Evolutionary conservation across 805 yeast species (phyloP).

Genomic region (Millerozyma acaciae): DNA sequence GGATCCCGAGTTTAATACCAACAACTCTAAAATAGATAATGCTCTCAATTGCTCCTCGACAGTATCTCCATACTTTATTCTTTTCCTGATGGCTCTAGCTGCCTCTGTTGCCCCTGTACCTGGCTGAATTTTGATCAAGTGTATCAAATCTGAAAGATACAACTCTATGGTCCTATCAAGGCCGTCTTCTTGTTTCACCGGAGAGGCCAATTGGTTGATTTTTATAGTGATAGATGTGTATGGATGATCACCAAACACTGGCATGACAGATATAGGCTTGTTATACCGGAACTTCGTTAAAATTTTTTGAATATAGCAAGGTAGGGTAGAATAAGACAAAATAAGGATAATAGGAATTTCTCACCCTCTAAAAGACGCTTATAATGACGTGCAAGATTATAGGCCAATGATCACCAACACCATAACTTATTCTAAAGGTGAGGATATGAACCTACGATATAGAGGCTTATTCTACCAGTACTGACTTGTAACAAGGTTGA

Average conservation of each 20-base stretch:
- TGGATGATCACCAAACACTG: conserved; percentile 48
- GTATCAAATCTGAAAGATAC: conserved; percentile 56
- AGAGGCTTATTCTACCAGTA: too few species aligned
- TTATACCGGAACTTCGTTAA: too few species aligned
- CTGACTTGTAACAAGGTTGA: too few species aligned
- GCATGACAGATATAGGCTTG: too few species aligned
- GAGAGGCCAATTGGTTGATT: conserved; percentile 48
- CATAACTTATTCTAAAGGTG: too few species aligned
- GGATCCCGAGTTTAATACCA: conserved; percentile 42
- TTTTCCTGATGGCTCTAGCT: conserved; percentile 86
- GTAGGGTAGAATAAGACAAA: too few species aligned
- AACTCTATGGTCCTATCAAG: conserved; percentile 35
- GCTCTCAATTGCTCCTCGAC: conserved; percentile 63
- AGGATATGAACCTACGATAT: too few species aligned
- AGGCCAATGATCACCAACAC: too few species aligned
- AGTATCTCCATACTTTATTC: conserved; percentile 75
- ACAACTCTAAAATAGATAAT: conserved; percentile 38
- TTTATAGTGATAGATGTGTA: conserved; percentile 67
- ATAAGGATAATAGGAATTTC: too few species aligned
- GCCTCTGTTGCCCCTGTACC: conserved; percentile 57
- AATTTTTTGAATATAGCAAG: too few species aligned
- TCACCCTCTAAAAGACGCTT: too few species aligned
- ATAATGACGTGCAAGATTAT: too few species aligned
- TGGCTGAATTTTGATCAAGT: conserved; percentile 42
- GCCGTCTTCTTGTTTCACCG: conserved; percentile 31